phyloP scores from a whole-genome alignment of 1,284 basidiomycete genomes.

The Papiliotrema nemorosa region DNA sequence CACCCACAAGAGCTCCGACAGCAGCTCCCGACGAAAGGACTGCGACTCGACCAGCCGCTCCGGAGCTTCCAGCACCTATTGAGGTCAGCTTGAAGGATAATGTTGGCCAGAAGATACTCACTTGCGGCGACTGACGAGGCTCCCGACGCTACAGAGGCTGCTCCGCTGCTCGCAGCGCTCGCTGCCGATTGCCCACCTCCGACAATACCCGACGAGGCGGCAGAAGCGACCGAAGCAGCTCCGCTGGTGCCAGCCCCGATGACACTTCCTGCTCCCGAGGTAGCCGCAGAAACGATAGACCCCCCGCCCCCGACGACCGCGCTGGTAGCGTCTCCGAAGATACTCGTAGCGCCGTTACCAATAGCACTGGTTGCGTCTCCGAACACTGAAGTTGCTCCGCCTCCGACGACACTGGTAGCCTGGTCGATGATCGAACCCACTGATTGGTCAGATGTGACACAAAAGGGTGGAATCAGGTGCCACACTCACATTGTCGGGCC shows the following conservation, averaged over 20 bases:
- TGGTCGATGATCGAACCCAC: background rate
- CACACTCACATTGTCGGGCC: conserved; percentile 4
- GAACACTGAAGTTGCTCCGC: background rate
- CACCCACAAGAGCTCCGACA: conserved; percentile 14
- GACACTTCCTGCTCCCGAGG: conserved; percentile 9
- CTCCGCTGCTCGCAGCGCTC: background rate
- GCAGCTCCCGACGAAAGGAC: conserved; percentile 1
- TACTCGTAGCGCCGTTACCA: conserved; percentile 4
- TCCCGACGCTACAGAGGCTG: background rate
- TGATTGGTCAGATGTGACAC: background rate
- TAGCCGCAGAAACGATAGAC: background rate
- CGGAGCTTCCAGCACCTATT: background rate
- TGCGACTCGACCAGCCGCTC: conserved; percentile 2
- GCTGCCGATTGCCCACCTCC: conserved; percentile 1
- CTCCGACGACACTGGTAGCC: background rate
- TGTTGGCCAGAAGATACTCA: conserved; percentile 2
- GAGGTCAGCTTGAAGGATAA: too few species aligned
- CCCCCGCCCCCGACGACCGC: conserved; percentile 3
- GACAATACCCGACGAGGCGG: conserved; percentile 8
- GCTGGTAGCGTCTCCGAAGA: conserved; percentile 5
- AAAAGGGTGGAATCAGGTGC: background rate
- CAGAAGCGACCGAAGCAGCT: background rate
- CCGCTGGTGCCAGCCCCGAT: conserved; percentile 4
- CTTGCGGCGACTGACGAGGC: conserved; percentile 11
- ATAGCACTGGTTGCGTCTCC: conserved; percentile 5